These are phyloP conservation scores for Geranium rotundifolium DNA, from an alignment of 345 rosid species.

Conservation along the genomic window DNA sequence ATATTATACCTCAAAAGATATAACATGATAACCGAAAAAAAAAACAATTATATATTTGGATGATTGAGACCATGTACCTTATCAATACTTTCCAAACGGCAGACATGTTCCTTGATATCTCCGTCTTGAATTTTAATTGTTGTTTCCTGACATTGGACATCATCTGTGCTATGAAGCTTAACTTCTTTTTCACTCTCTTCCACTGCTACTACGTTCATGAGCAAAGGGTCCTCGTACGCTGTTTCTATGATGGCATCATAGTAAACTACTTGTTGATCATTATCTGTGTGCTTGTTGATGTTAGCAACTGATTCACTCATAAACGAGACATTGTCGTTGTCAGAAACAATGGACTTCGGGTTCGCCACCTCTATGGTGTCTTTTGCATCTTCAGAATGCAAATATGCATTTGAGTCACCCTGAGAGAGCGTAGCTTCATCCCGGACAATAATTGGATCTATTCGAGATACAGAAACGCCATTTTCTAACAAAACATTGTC, in stretches of 20 bases:
- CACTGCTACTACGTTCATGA: neutral
- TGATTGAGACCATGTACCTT: neutral
- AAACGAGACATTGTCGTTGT: neutral
- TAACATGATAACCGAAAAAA: neutral
- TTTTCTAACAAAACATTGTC: neutral
- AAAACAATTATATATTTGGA: neutral
- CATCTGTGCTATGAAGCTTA: neutral
- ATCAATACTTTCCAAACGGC: neutral
- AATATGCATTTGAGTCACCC: slow-evolving; percentile 3
- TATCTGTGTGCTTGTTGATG: too few relatives aligned
- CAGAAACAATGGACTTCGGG: neutral
- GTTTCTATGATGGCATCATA: neutral
- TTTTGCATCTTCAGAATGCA: neutral
- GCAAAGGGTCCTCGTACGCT: neutral
- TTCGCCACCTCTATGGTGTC: neutral
- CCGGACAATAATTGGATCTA: neutral
- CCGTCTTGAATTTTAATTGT: neutral
- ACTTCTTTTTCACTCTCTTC: neutral
- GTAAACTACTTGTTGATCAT: too few relatives aligned
- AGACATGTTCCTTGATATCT: neutral
- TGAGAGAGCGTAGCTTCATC: slow-evolving; percentile 5
- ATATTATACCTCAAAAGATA: too few relatives aligned
- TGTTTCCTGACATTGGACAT: neutral
- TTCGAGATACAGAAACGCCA: neutral
- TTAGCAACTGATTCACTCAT: neutral